A percentile compares a stretch with the other conserved stretches of the same genome.
Evolutionary conservation across 1,284 basidiomycete genomes (phyloP).

Genomic region (Ceratobasidium sp.): DNA sequence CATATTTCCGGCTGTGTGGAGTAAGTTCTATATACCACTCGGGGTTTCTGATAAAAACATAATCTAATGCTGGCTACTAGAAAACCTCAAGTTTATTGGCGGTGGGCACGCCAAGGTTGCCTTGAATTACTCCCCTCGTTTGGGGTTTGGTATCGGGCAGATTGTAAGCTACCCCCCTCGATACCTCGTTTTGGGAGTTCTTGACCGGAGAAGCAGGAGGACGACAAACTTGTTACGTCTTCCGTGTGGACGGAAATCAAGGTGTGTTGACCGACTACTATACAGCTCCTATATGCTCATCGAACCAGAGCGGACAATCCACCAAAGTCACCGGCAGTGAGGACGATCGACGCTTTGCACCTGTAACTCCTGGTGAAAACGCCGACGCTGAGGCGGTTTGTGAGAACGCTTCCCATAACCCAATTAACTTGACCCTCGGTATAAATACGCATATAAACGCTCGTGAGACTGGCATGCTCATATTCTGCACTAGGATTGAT

Average conservation of each 20-base stretch:
- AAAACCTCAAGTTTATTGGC: neutral
- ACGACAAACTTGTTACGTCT: constrained; percentile 5
- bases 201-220: neutral
- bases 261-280: neutral
- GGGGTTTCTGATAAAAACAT: neutral
- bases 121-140: neutral
- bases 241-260: constrained; percentile 22
- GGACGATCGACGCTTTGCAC: neutral
- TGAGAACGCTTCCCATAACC: too few species aligned
- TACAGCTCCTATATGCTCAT: neutral
- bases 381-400: too few species aligned
- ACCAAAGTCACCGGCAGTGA: neutral
- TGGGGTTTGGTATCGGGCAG: constrained; percentile 9
- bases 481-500: too few species aligned
- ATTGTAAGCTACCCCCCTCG: neutral
- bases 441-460: too few species aligned
- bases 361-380: too few species aligned
- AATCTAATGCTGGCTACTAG: neutral
- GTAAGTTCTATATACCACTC: neutral
- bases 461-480: too few species aligned
- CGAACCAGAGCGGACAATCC: neutral
- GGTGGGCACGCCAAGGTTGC: neutral
- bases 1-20: constrained; percentile 26
- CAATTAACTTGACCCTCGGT: too few species aligned
- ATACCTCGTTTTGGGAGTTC: neutral